Conservation (phyloP, 345 rosid genomes). For the Psidium friedrichsthalianum region DNA sequence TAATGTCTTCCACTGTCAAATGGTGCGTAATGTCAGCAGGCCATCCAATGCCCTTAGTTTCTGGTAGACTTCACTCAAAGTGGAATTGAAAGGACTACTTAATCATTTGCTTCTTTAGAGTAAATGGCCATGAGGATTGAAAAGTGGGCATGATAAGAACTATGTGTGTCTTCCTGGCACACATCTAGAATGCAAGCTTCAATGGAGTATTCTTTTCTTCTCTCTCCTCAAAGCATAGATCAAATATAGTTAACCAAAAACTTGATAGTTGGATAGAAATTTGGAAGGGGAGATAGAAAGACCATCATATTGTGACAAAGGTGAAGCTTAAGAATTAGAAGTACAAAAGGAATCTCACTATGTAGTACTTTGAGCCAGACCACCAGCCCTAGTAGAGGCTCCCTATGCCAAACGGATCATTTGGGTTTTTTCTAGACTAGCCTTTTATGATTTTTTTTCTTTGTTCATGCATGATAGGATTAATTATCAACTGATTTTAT, state of each 20-base stretch:
- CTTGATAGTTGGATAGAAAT: neutral
- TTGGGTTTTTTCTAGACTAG: neutral
- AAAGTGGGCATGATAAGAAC: neutral
- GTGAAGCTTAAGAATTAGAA: neutral
- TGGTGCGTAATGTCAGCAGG: neutral
- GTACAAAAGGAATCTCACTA: neutral
- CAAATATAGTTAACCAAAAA: neutral
- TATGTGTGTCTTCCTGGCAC: neutral
- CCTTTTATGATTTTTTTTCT: neutral
- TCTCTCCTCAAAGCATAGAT: neutral
- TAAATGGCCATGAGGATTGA: neutral
- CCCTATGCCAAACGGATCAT: neutral
- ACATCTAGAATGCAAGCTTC: neutral
- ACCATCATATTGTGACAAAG: neutral
- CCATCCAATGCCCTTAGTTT: neutral
- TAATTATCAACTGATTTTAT: neutral
- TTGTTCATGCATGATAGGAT: neutral
- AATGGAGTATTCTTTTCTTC: neutral
- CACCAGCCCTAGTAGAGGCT: neutral
- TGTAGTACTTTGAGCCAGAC: neutral
- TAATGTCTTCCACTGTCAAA: neutral
- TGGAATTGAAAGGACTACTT: neutral
- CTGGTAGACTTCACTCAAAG: neutral
- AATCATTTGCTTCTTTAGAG: neutral
- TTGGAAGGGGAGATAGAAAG: neutral